phyloP scores from a whole-genome alignment of 768 basidiomycete genomes.

The Mycena amicta region DNA sequence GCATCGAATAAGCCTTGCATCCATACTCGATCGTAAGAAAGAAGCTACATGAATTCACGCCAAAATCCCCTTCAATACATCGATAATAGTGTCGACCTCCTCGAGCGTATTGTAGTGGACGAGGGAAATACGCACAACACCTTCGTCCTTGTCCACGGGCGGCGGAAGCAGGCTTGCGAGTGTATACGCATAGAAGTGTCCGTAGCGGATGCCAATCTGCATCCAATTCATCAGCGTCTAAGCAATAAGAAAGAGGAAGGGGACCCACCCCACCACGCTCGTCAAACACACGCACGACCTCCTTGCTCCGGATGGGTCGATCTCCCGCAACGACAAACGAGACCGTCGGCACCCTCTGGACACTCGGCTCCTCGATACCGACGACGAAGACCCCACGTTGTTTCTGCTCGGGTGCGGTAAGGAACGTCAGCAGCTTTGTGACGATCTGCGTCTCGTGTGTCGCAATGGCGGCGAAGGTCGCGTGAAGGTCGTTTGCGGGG shows the following conservation, averaged over 20 bases:
- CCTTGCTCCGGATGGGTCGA: conserved; percentile 57
- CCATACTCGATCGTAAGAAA: no score
- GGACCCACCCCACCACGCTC: conserved; percentile 58
- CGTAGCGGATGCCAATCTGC: conserved; percentile 80
- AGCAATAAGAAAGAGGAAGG: not conserved
- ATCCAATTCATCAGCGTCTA: not conserved
- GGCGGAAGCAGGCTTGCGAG: conserved; percentile 56
- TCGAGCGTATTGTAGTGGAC: conserved; percentile 81
- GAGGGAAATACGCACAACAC: conserved; percentile 72
- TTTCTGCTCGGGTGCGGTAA: conserved; percentile 50
- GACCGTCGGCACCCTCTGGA: conserved; percentile 64
- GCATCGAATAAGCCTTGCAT: no score
- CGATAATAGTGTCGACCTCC: conserved; percentile 65
- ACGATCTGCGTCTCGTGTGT: conserved; percentile 63
- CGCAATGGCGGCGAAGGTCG: conserved; percentile 59
- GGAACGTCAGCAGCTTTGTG: conserved; percentile 54
- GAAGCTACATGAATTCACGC: no score
- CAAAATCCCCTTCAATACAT: conserved; percentile 54
- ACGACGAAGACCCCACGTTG: conserved; percentile 68
- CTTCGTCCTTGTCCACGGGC: conserved; percentile 61
- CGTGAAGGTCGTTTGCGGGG: conserved; percentile 46
- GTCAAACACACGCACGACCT: conserved; percentile 68
- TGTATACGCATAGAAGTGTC: conserved; percentile 78
- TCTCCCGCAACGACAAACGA: conserved; percentile 70
- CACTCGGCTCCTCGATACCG: conserved; percentile 52